Conservation (phyloP, 176 grass and related monocot genomes). For the Oryza glaberrima region DNA sequence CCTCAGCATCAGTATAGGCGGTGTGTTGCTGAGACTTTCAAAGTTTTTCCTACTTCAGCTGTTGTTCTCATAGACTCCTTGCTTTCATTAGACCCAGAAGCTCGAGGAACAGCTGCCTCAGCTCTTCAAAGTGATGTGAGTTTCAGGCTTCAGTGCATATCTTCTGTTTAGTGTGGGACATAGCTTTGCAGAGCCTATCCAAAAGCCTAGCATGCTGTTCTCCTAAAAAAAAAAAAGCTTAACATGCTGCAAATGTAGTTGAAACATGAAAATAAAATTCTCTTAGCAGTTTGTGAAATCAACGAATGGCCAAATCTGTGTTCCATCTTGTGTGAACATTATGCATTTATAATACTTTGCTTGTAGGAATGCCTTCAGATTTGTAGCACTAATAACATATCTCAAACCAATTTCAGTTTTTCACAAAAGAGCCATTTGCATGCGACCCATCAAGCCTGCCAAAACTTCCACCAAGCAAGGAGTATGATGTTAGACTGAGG, state of each 20-base stretch:
- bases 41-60: conserved; percentile 72
- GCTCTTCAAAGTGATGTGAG: conserved; percentile 81
- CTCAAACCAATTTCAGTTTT: conserved; percentile 63
- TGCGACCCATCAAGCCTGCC: conserved; percentile 78
- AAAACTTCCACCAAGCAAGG: conserved; percentile 92
- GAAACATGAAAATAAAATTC: conserved; percentile 16
- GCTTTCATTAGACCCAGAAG: conserved; percentile 79
- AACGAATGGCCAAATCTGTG: not conserved
- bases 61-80: conserved; percentile 71
- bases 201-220: not conserved
- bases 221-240: not conserved
- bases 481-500: conserved; percentile 79
- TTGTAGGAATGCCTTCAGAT: not conserved
- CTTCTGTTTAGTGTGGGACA: not conserved
- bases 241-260: not conserved
- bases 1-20: conserved; percentile 71
- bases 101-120: conserved; percentile 74
- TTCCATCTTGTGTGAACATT: not conserved
- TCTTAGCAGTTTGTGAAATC: conserved; percentile 14
- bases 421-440: conserved; percentile 64
- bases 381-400: conserved; percentile 32
- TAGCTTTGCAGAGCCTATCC: conserved; percentile 6
- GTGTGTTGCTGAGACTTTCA: conserved; percentile 77
- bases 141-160: conserved; percentile 30
- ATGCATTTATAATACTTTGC: conserved; percentile 11